phyloP scores from a whole-genome alignment of 345 rosid species.

The Tarenaya hassleriana region DNA sequence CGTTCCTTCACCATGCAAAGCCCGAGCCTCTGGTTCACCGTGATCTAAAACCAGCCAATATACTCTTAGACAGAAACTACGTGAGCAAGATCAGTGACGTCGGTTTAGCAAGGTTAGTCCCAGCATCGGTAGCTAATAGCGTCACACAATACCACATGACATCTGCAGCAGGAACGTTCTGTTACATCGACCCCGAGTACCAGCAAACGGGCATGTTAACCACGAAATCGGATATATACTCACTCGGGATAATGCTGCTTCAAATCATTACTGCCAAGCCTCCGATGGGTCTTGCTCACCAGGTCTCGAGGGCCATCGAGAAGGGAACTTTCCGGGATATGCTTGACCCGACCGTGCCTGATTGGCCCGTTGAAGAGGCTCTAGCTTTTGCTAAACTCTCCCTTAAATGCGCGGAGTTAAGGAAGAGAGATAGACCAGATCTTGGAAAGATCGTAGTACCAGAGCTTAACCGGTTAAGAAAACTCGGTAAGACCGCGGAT shows the following conservation, averaged over 20 bases:
- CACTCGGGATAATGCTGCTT: constrained; percentile 77
- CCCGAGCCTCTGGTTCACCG: constrained; percentile 97
- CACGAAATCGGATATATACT: constrained; percentile 73
- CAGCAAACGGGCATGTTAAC: constrained; percentile 84
- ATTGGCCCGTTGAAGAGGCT: constrained; percentile 81
- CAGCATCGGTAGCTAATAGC: constrained; percentile 62
- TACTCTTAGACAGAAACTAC: constrained; percentile 71
- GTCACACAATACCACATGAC: constrained; percentile 89
- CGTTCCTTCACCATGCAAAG: constrained; percentile 90
- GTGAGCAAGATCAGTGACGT: constrained; percentile 92
- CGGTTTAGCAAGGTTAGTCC: constrained; percentile 88
- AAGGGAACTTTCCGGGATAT: constrained; percentile 54
- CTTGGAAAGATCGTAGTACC: constrained; percentile 65
- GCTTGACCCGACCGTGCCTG: constrained; percentile 55
- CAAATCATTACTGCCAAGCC: constrained; percentile 73
- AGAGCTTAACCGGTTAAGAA: constrained; percentile 58
- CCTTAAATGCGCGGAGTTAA: constrained; percentile 58
- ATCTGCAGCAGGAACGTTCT: constrained; percentile 88
- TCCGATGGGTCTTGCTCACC: constrained; percentile 89
- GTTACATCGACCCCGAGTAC: constrained; percentile 90
- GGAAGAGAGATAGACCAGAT: constrained; percentile 79
- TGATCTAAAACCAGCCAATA: constrained; percentile 90
- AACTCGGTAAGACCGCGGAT: constrained; percentile 32
- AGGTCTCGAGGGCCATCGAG: constrained; percentile 52
- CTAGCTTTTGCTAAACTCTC: constrained; percentile 52